Evolutionary conservation across 192 early-diverging fungal genomes (phyloP).

Genomic region (Rhizophagus clarus): DNA sequence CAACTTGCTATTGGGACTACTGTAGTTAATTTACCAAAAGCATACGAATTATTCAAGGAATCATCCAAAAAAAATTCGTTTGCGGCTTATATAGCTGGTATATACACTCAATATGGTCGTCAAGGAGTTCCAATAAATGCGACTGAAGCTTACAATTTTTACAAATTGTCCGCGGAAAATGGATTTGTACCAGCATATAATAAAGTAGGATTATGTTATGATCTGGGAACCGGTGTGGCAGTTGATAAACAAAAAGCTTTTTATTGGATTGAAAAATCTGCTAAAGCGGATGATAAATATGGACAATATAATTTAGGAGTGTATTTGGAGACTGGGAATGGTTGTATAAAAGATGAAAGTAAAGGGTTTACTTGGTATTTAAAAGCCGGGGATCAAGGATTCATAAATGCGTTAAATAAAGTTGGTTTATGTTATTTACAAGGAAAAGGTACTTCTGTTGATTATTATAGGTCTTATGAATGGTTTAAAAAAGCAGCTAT

Average conservation of each 20-base stretch:
- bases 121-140: constrained; percentile 69
- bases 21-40: neutral
- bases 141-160: constrained; percentile 63
- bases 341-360: constrained; percentile 29
- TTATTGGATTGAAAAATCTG: constrained; percentile 66
- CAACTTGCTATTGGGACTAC: neutral
- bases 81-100: neutral
- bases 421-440: neutral
- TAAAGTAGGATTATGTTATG: constrained; percentile 62
- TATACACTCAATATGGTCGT: constrained; percentile 57
- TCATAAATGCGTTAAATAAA: neutral
- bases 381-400: neutral
- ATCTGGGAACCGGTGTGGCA: constrained; percentile 58
- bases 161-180: constrained; percentile 53
- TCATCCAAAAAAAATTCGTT: neutral
- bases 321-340: constrained; percentile 79
- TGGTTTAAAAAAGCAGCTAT: neutral
- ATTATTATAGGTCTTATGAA: neutral
- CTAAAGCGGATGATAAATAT: constrained; percentile 73
- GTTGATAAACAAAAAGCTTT: constrained; percentile 50
- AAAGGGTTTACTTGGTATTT: neutral
- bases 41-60: neutral
- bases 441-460: neutral
- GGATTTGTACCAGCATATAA: constrained; percentile 57
- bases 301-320: constrained; percentile 82